These are phyloP conservation scores for Pichia sporocuriosa DNA, from an alignment of 805 yeast species.

Conservation along the genomic window DNA sequence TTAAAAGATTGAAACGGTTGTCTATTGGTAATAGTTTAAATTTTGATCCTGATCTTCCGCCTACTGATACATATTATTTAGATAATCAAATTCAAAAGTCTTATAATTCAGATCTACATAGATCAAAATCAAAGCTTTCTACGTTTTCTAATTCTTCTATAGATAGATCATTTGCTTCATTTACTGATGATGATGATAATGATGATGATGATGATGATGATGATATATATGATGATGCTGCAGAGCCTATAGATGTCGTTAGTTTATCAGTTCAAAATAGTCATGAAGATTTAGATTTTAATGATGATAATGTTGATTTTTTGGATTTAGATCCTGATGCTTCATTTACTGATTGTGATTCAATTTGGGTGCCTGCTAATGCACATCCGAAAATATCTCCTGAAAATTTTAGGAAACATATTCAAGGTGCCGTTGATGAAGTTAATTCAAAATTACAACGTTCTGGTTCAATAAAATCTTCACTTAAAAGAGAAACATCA, in stretches of 20 bases:
- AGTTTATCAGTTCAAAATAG: not conserved
- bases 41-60: slow-evolving; percentile 67
- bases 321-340: slow-evolving; percentile 14
- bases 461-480: slow-evolving; percentile 23
- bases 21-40: slow-evolving; percentile 58
- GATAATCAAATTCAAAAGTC: not conserved
- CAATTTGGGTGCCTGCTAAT: slow-evolving; percentile 94
- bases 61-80: slow-evolving; percentile 1
- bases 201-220: not conserved
- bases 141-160: slow-evolving; percentile 2
- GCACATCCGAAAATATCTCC: slow-evolving; percentile 95
- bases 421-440: slow-evolving; percentile 51
- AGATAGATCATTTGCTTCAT: not conserved
- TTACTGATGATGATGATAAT: slow-evolving; percentile 1
- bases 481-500: slow-evolving; percentile 19
- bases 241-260: not conserved
- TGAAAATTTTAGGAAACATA: slow-evolving; percentile 67
- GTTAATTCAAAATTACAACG: slow-evolving; percentile 32
- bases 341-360: slow-evolving; percentile 8
- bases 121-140: slow-evolving; percentile 11
- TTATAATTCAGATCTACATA: slow-evolving; percentile 1
- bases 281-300: slow-evolving; percentile 21
- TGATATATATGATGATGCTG: not conserved
- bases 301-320: slow-evolving; percentile 14
- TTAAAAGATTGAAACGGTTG: slow-evolving; percentile 64